Evolutionary conservation across 169 alveolate genomes (phyloP).

Genomic region (Miamiensis avidus): DNA sequence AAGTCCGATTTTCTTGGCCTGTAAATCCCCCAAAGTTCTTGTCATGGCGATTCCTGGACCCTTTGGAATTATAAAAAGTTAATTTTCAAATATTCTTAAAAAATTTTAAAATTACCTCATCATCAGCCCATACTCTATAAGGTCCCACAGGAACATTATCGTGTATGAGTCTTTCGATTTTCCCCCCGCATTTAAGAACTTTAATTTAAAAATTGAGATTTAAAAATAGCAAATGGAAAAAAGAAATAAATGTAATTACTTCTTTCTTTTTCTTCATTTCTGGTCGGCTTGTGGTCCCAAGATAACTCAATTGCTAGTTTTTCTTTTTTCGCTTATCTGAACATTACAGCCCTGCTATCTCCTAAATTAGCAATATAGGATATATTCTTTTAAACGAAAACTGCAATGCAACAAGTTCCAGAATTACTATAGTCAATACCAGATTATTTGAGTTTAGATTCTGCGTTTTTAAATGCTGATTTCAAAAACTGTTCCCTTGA

Average conservation of each 20-base stretch:
- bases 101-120: constrained; percentile 38
- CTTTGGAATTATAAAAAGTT: constrained; percentile 16
- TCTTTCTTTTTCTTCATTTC: constrained; percentile 52
- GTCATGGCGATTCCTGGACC: constrained; percentile 67
- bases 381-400: constrained; percentile 40
- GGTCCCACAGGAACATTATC: constrained; percentile 44
- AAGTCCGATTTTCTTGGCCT: constrained; percentile 69
- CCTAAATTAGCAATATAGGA: constrained; percentile 60
- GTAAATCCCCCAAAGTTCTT: constrained; percentile 75
- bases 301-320: constrained; percentile 59
- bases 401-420: constrained; percentile 58
- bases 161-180: constrained; percentile 30
- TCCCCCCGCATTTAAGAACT: constrained; percentile 30
- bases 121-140: constrained; percentile 49
- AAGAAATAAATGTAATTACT: constrained; percentile 5
- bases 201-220: not conserved
- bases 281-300: constrained; percentile 63
- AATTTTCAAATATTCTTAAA: not conserved
- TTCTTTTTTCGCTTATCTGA: constrained; percentile 49
- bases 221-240: not conserved
- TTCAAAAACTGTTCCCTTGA: constrained; percentile 40
- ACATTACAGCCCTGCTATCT: constrained; percentile 68
- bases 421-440: constrained; percentile 50
- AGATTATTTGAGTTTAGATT: constrained; percentile 34
- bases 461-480: constrained; percentile 45